Conservation (phyloP, 352 stramenopile species). For the Phytophthora tentaculata region DNA sequence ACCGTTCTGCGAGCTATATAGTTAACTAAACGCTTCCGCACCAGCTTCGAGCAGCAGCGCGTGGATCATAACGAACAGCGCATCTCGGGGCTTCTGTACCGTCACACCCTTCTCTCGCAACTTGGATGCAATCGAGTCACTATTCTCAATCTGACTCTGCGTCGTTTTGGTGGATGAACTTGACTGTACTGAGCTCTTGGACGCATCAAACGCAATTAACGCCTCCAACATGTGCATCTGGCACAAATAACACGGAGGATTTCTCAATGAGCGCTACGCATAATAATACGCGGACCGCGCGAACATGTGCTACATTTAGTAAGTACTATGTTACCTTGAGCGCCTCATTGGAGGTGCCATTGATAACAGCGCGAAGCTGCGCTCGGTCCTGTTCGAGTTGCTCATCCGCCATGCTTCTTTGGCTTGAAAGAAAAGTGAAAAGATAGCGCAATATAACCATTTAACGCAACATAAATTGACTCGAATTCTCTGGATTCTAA, state of each 20-base stretch:
- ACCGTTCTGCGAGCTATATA: background rate
- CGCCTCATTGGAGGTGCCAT: conserved; percentile 29
- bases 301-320: background rate
- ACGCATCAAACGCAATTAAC: conserved; percentile 52
- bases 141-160: conserved; percentile 37
- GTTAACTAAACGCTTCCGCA: conserved; percentile 24
- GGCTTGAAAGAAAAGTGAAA: conserved; percentile 4
- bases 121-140: conserved; percentile 49
- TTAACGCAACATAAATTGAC: too few relatives aligned
- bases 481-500: too few relatives aligned
- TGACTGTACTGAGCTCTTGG: conserved; percentile 4
- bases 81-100: conserved; percentile 61
- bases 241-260: conserved; percentile 14
- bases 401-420: conserved; percentile 44
- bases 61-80: conserved; percentile 76
- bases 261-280: conserved; percentile 19
- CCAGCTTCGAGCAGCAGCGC: conserved; percentile 73
- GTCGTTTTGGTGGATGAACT: background rate
- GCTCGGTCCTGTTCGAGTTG: conserved; percentile 42
- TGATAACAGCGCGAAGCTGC: conserved; percentile 47
- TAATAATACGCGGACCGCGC: background rate
- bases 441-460: background rate
- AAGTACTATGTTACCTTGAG: conserved; percentile 39
- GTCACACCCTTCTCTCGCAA: conserved; percentile 52
- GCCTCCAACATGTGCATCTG: conserved; percentile 79